Conservation (phyloP, 2,329 filamentous ascomycete species). For the Colletotrichum cordylinicola region DNA sequence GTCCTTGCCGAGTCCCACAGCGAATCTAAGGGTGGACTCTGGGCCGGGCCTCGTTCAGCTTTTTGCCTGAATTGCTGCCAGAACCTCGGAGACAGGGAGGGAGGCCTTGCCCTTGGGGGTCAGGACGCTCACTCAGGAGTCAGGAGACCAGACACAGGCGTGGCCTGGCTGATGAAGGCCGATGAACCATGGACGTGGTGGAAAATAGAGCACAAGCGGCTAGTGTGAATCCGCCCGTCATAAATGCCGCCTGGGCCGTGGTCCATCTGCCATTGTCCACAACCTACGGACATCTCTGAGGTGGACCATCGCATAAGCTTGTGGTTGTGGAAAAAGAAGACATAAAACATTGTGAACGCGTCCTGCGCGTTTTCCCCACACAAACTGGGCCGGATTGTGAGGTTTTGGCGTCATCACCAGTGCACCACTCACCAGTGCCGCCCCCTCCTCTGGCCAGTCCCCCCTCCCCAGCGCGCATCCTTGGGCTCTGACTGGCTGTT, state of each 20-base stretch:
- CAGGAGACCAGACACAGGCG: background rate
- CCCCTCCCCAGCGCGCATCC: background rate
- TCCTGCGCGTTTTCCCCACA: constrained; percentile 13
- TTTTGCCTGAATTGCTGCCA: constrained; percentile 5
- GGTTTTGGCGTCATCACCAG: constrained; percentile 16
- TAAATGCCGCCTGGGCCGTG: constrained; percentile 13
- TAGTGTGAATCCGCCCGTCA: background rate
- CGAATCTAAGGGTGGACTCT: background rate
- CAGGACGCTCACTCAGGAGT: background rate
- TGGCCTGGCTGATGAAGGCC: background rate
- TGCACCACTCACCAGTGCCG: background rate
- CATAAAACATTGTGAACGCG: constrained; percentile 11
- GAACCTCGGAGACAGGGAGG: background rate
- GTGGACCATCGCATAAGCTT: background rate
- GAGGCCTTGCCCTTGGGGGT: too few species aligned
- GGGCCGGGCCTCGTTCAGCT: background rate
- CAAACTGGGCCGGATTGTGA: background rate
- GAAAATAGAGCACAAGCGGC: background rate
- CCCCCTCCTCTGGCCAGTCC: background rate
- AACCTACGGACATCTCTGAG: background rate
- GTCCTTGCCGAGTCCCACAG: constrained; percentile 3
- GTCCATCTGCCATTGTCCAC: background rate
- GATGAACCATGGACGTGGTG: background rate
- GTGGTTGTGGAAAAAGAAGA: background rate
- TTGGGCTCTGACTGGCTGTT: background rate